Percentiles rank a stretch among this genome's conserved stretches.
phyloP scores from a whole-genome alignment of 176 grass and related monocot genomes.

The Tillandsia fasciculata region DNA sequence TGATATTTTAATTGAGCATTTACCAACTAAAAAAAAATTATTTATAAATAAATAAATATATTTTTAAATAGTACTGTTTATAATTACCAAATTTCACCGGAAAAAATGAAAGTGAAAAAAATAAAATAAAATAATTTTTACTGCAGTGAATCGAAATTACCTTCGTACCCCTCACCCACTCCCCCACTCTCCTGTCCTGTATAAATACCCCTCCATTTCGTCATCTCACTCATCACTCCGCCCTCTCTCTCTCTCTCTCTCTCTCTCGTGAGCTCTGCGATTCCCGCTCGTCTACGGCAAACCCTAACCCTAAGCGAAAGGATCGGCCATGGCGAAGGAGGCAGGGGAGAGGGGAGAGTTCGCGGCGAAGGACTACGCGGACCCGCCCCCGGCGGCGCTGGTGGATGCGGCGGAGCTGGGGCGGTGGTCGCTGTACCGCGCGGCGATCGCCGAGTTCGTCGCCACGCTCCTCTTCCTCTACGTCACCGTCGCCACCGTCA shows the following conservation, averaged over 20 bases:
- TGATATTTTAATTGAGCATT: too few relatives aligned
- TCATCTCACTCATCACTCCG: neutral
- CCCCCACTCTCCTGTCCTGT: conserved; percentile 9
- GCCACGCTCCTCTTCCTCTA: conserved; percentile 92
- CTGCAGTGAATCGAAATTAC: too few relatives aligned
- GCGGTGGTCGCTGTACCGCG: conserved; percentile 75
- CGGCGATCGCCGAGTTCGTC: conserved; percentile 85
- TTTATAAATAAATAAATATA: too few relatives aligned
- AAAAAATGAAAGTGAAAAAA: too few relatives aligned
- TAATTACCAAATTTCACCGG: too few relatives aligned
- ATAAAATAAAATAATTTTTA: too few relatives aligned
- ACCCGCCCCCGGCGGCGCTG: conserved; percentile 64
- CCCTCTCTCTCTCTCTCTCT: neutral
- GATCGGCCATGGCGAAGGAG: conserved; percentile 35
- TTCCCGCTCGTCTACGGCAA: too few relatives aligned
- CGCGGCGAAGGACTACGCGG: conserved; percentile 74
- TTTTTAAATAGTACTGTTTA: too few relatives aligned
- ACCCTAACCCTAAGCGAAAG: too few relatives aligned
- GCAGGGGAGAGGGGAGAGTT: conserved; percentile 26
- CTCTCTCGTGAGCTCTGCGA: neutral
- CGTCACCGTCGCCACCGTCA: conserved; percentile 71
- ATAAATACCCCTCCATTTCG: conserved; percentile 35
- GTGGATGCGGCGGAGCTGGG: conserved; percentile 65
- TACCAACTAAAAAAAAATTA: too few relatives aligned
- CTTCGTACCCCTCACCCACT: conserved; percentile 18